Percentiles rank a stretch among this genome's conserved stretches.
phyloP scores from a whole-genome alignment of 176 grass and related monocot species.

The Alloteropsis semialata region DNA sequence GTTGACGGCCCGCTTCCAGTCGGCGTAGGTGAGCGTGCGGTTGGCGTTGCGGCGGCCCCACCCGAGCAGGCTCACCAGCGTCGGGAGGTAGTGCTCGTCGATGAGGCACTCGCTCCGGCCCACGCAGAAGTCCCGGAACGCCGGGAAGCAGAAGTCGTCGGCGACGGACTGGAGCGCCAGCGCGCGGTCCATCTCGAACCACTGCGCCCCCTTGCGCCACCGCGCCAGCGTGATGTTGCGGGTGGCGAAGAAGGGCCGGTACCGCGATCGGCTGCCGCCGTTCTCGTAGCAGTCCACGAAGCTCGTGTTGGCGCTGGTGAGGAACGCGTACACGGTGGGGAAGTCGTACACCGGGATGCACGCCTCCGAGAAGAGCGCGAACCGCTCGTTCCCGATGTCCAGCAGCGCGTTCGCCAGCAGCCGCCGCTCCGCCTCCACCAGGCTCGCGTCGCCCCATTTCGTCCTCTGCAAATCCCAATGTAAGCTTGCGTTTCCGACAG shows the following conservation, averaged over 20 bases:
- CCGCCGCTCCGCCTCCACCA: conserved; percentile 1
- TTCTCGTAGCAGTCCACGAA: conserved; percentile 56
- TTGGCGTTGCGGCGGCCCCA: conserved; percentile 44
- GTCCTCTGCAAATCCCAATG: not conserved
- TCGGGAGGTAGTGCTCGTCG: conserved; percentile 88
- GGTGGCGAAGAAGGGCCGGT: conserved; percentile 31
- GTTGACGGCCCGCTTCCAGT: conserved; percentile 33
- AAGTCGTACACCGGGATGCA: conserved; percentile 15
- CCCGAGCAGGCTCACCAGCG: conserved; percentile 38
- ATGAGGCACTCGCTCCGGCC: conserved; percentile 29
- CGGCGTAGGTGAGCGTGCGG: conserved; percentile 55
- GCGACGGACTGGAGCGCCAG: conserved; percentile 45
- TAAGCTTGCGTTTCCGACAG: too few relatives aligned
- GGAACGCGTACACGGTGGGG: conserved; percentile 15
- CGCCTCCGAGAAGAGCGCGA: conserved; percentile 2
- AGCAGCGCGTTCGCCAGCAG: conserved; percentile 7
- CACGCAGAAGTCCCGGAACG: conserved; percentile 61
- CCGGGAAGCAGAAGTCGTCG: conserved; percentile 57
- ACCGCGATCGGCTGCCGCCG: conserved; percentile 43
- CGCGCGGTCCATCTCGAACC: conserved; percentile 61
- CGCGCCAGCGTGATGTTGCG: conserved; percentile 39
- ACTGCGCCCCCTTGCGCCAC: conserved; percentile 82
- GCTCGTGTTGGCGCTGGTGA: conserved; percentile 39
- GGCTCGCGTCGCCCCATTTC: conserved; percentile 13
- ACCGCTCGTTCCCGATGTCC: not conserved